Conservation (phyloP, 2,329 filamentous ascomycete genomes). For the Periconia macrospinosa region DNA sequence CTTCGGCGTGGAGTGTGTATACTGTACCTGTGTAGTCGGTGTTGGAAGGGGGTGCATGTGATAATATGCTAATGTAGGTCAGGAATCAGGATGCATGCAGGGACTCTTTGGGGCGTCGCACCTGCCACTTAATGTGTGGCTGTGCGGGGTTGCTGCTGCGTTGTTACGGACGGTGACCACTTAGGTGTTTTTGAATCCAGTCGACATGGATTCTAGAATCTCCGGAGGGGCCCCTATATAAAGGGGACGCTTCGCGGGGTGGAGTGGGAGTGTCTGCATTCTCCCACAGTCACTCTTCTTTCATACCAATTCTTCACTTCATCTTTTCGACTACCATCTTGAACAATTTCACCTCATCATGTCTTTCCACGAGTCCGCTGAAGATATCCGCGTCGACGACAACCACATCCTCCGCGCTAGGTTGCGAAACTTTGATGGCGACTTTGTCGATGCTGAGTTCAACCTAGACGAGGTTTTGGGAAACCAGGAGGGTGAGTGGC, state of each 20-base stretch:
- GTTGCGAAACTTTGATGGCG: slow-evolving; percentile 47
- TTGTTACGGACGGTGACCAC: too few species aligned
- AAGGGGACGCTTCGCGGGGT: too few species aligned
- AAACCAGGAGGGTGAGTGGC: slow-evolving; percentile 54
- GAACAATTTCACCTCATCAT: slow-evolving; percentile 12
- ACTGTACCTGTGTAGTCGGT: neutral
- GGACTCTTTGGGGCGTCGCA: neutral
- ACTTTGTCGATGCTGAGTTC: slow-evolving; percentile 49
- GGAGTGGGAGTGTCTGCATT: neutral
- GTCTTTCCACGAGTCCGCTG: slow-evolving; percentile 53
- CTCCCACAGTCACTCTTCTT: too few species aligned
- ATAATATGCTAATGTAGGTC: neutral
- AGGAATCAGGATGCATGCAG: neutral
- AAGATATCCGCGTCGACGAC: slow-evolving; percentile 54
- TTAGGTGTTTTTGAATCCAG: too few species aligned
- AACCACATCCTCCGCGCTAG: slow-evolving; percentile 52
- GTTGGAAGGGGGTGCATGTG: neutral
- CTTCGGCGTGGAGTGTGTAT: neutral
- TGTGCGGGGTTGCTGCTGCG: neutral
- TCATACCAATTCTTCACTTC: too few species aligned
- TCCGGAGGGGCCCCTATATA: too few species aligned
- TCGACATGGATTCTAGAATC: too few species aligned
- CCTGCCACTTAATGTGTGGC: neutral
- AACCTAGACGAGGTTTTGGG: slow-evolving; percentile 56
- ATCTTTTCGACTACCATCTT: too few species aligned